Conservation (phyloP, 305 asterid species). For the Fraxinus latifolia region DNA sequence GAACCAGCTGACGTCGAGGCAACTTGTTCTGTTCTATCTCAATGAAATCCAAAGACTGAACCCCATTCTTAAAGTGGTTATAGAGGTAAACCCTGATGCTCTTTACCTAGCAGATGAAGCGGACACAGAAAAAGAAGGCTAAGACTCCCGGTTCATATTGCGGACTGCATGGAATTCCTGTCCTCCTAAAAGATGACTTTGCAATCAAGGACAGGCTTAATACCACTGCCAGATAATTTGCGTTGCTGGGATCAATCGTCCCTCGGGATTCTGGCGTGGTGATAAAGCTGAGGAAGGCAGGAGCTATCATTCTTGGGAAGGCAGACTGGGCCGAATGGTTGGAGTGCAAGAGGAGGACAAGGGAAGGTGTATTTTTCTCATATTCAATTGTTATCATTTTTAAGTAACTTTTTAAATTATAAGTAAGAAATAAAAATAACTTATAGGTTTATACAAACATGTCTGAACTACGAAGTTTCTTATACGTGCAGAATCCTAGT, state of each 20-base stretch:
- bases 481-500: slow-evolving; percentile 41
- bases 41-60: slow-evolving; percentile 31
- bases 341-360: slow-evolving; percentile 48
- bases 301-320: slow-evolving; percentile 47
- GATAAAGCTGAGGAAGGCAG: slow-evolving; percentile 35
- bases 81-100: slow-evolving; percentile 54
- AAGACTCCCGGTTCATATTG: slow-evolving; percentile 13
- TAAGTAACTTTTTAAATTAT: no score
- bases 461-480: background rate
- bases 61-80: slow-evolving; percentile 43
- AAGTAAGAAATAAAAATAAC: no score
- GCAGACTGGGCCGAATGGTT: slow-evolving; percentile 43
- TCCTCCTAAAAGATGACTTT: slow-evolving; percentile 41
- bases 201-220: slow-evolving; percentile 50
- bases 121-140: slow-evolving; percentile 25
- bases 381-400: background rate
- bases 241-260: slow-evolving; percentile 36
- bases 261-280: slow-evolving; percentile 45
- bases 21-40: slow-evolving; percentile 37
- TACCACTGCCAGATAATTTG: slow-evolving; percentile 47
- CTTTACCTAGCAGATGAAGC: slow-evolving; percentile 33
- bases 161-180: slow-evolving; percentile 38
- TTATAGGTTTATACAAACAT: no score
- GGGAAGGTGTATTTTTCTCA: slow-evolving; percentile 27
- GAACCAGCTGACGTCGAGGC: slow-evolving; percentile 34